Evolutionary conservation across 2,329 filamentous ascomycete species (phyloP).

Genomic region (Xylariaceae sp.): DNA sequence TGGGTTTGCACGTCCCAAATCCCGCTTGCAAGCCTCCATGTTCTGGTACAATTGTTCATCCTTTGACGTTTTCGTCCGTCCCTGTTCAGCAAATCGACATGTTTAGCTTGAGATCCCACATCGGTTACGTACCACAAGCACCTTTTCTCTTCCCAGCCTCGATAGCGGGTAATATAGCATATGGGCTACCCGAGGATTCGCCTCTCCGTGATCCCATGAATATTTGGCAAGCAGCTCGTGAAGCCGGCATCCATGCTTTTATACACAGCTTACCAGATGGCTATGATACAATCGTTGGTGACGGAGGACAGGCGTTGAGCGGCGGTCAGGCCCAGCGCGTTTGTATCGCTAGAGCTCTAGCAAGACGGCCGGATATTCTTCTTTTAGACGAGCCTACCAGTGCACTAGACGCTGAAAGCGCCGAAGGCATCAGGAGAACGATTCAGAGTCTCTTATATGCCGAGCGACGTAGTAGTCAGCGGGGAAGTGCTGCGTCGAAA

Average conservation of each 20-base stretch:
- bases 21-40: not conserved
- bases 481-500: not conserved
- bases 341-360: constrained; percentile 79
- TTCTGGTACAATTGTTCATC: constrained; percentile 24
- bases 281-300: constrained; percentile 76
- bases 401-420: constrained; percentile 74
- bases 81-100: constrained; percentile 67
- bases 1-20: constrained; percentile 68
- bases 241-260: constrained; percentile 77
- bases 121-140: constrained; percentile 72
- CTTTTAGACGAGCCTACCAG: constrained; percentile 89
- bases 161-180: constrained; percentile 81
- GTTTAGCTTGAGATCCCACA: constrained; percentile 61
- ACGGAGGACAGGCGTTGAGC: constrained; percentile 74
- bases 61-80: constrained; percentile 63
- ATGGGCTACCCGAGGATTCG: constrained; percentile 68
- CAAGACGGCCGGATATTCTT: constrained; percentile 72
- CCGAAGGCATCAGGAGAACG: constrained; percentile 67
- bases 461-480: not conserved
- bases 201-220: constrained; percentile 52
- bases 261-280: constrained; percentile 72
- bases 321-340: constrained; percentile 85
- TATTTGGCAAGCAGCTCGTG: constrained; percentile 58
- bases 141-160: constrained; percentile 80
- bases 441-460: constrained; percentile 58